A percentile compares a stretch with the other conserved stretches of the same genome.
phyloP scores from a whole-genome alignment of 2,329 filamentous ascomycete genomes.

The Fusarium sp. region DNA sequence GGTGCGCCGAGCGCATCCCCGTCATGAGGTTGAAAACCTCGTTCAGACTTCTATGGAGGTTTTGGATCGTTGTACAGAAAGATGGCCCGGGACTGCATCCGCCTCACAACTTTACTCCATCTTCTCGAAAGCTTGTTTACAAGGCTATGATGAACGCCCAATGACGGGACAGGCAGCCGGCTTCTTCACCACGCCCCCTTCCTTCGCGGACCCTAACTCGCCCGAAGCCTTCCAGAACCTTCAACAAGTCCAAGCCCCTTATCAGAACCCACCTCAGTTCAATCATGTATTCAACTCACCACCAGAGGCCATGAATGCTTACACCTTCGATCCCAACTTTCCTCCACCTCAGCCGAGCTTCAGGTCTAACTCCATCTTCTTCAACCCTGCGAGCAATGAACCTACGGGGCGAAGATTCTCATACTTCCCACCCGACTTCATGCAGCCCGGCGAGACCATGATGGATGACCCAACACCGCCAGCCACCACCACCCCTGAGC shows the following conservation, averaged over 20 bases:
- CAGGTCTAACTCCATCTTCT: conserved; percentile 74
- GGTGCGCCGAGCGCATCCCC: conserved; percentile 76
- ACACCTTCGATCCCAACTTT: conserved; percentile 55
- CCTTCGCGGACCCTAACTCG: conserved; percentile 45
- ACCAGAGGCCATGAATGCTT: conserved; percentile 62
- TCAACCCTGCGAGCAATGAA: conserved; percentile 65
- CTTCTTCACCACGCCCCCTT: conserved; percentile 49
- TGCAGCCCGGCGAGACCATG: conserved; percentile 46
- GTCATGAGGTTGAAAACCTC: conserved; percentile 80
- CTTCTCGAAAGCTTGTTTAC: conserved; percentile 85
- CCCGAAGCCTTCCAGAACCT: conserved; percentile 46
- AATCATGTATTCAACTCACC: conserved; percentile 67
- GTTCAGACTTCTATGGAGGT: conserved; percentile 80
- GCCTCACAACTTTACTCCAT: conserved; percentile 88
- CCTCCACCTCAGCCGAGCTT: conserved; percentile 63
- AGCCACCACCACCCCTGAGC: conserved; percentile 43
- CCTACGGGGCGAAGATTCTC: conserved; percentile 67
- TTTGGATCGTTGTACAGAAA: conserved; percentile 80
- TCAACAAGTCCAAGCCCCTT: conserved; percentile 52
- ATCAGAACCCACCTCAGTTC: conserved; percentile 63
- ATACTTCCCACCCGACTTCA: conserved; percentile 69
- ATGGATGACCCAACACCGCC: conserved; percentile 50
- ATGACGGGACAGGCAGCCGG: conserved; percentile 39
- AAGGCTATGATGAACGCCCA: conserved; percentile 77
- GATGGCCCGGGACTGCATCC: conserved; percentile 91